phyloP scores from a whole-genome alignment of 495 filamentous ascomycete genomes.

The Xylaria flabelliformis region DNA sequence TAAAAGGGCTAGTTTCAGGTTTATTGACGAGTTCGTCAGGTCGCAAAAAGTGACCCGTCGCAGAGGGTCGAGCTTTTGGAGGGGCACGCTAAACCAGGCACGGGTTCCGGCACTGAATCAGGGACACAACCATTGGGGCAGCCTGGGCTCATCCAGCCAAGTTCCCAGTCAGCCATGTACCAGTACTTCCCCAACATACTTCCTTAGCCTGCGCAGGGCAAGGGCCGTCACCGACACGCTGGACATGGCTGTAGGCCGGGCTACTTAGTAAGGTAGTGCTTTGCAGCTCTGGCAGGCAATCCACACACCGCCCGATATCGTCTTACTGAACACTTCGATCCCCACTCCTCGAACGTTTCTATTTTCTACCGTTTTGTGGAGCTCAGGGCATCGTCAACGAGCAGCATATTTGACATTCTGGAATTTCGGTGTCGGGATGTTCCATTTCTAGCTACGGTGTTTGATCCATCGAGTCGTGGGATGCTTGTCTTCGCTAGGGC shows the following conservation, averaged over 20 bases:
- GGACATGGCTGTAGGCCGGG: neutral
- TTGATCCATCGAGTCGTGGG: slow-evolving; percentile 7
- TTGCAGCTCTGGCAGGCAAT: slow-evolving; percentile 4
- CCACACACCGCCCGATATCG: slow-evolving; percentile 24
- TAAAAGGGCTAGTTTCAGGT: too few relatives aligned
- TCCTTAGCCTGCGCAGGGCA: neutral
- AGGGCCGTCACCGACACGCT: slow-evolving; percentile 21
- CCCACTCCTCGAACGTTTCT: slow-evolving; percentile 20
- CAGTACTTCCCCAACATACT: slow-evolving; percentile 28
- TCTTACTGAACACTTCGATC: slow-evolving; percentile 6
- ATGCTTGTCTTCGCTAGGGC: neutral
- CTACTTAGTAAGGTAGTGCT: slow-evolving; percentile 4
- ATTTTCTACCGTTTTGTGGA: slow-evolving; percentile 21
- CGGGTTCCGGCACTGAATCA: slow-evolving; percentile 21
- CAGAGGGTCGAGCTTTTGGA: slow-evolving; percentile 8
- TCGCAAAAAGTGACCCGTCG: too few relatives aligned
- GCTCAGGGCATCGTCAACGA: slow-evolving; percentile 1
- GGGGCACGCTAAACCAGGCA: slow-evolving; percentile 21
- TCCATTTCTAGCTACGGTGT: slow-evolving; percentile 13
- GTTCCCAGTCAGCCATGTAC: slow-evolving; percentile 8
- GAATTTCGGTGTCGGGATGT: neutral
- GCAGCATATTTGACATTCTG: slow-evolving; percentile 7
- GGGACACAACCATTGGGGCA: slow-evolving; percentile 28
- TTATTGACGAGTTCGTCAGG: too few relatives aligned
- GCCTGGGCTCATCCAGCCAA: neutral